Percentiles rank a stretch among this genome's conserved stretches.
These are phyloP conservation scores for Pulveroboletus sp. DNA, from an alignment of 1,284 basidiomycete species.

Conservation along the genomic window DNA sequence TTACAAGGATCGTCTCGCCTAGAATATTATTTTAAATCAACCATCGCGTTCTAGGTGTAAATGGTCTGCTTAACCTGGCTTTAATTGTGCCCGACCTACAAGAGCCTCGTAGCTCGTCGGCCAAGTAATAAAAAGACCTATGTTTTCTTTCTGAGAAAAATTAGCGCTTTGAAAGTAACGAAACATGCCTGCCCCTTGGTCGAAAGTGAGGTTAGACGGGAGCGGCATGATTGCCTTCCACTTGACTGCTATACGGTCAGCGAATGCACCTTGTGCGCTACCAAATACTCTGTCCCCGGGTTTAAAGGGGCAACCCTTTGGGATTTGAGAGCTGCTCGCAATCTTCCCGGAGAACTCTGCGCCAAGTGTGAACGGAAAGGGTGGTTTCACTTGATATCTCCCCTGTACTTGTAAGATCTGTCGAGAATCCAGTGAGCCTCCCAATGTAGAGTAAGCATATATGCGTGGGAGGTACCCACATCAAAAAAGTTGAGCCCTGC, in stretches of 20 bases:
- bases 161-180: conserved; percentile 34
- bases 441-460: too few relatives aligned
- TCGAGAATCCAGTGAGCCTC: background rate
- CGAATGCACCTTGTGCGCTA: conserved; percentile 77
- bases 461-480: conserved; percentile 39
- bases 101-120: conserved; percentile 89
- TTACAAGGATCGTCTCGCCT: conserved; percentile 89
- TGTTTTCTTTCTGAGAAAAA: conserved; percentile 27
- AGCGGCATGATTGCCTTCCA: conserved; percentile 56
- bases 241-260: conserved; percentile 65
- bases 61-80: conserved; percentile 51
- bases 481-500: conserved; percentile 83
- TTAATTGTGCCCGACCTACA: conserved; percentile 79
- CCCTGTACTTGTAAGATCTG: conserved; percentile 86
- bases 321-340: conserved; percentile 74
- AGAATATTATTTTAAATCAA: conserved; percentile 13
- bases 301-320: conserved; percentile 77
- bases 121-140: conserved; percentile 80
- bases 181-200: conserved; percentile 59
- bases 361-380: conserved; percentile 82
- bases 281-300: conserved; percentile 92
- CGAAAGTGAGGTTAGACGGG: conserved; percentile 63
- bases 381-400: conserved; percentile 83
- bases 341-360: conserved; percentile 87
- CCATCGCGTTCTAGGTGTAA: background rate